Evolutionary conservation across 2,329 filamentous ascomycete species (phyloP).

Genomic region (Colletotrichum lupini): DNA sequence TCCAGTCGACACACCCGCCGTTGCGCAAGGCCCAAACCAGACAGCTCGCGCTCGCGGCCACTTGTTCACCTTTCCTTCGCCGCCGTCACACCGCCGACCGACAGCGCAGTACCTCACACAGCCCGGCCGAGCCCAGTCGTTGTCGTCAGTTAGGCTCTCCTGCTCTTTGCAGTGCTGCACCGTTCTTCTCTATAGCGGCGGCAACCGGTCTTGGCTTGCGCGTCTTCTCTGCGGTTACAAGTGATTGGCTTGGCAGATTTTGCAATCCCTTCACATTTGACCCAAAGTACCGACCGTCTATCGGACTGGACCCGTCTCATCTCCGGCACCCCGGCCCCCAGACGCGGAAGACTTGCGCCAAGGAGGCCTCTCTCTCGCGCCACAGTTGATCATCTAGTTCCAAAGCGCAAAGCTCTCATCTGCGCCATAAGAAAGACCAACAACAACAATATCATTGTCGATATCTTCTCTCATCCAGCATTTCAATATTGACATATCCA

Average conservation of each 20-base stretch:
- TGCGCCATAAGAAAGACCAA: conserved; percentile 1
- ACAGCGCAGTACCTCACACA: conserved; percentile 2
- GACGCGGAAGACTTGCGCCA: not conserved
- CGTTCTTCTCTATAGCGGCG: not conserved
- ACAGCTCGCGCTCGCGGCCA: not conserved
- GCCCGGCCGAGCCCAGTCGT: conserved; percentile 9
- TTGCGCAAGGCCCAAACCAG: conserved; percentile 5
- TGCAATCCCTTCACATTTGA: not conserved
- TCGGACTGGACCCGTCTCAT: conserved; percentile 17
- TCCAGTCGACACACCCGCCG: conserved; percentile 17
- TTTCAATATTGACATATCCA: too few relatives aligned
- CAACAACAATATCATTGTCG: not conserved
- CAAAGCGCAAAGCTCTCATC: not conserved
- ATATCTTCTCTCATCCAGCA: too few relatives aligned
- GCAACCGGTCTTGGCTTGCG: conserved; percentile 16
- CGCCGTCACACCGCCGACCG: not conserved
- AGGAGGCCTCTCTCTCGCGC: conserved; percentile 22
- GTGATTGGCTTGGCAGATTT: not conserved
- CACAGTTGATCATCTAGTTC: not conserved
- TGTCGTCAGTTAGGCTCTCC: not conserved
- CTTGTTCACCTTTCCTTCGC: not conserved
- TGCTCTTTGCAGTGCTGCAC: not conserved
- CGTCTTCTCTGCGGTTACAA: not conserved
- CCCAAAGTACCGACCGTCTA: not conserved
- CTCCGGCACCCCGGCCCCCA: not conserved